phyloP scores from a whole-genome alignment of 371 early-diverging fungal genomes.

The Mucor racemosus region DNA sequence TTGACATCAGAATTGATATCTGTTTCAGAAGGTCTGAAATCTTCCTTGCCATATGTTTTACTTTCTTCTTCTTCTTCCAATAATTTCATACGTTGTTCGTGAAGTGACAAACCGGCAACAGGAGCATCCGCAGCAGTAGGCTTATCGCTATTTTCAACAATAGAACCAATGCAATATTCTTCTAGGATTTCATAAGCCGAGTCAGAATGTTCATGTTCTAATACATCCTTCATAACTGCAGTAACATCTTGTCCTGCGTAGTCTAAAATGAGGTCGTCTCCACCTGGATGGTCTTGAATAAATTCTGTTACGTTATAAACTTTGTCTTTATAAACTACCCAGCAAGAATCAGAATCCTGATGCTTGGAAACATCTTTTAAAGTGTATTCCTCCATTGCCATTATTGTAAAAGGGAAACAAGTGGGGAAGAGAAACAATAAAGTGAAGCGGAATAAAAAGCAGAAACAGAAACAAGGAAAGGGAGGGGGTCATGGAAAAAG shows the following conservation, averaged over 20 bases:
- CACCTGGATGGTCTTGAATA: slow-evolving; percentile 82
- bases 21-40: slow-evolving; percentile 53
- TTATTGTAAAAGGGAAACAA: neutral
- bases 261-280: slow-evolving; percentile 75
- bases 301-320: slow-evolving; percentile 91
- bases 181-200: slow-evolving; percentile 84
- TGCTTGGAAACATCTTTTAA: slow-evolving; percentile 25
- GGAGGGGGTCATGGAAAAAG: neutral
- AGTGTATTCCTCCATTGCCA: slow-evolving; percentile 15
- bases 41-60: slow-evolving; percentile 37
- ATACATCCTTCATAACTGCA: slow-evolving; percentile 72
- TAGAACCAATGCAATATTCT: slow-evolving; percentile 76
- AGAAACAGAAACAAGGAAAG: slow-evolving; percentile 1
- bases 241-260: slow-evolving; percentile 76
- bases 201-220: slow-evolving; percentile 84
- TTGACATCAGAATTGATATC: slow-evolving; percentile 50
- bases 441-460: neutral
- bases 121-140: neutral
- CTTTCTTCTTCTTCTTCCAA: slow-evolving; percentile 45
- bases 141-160: slow-evolving; percentile 37
- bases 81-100: slow-evolving; percentile 35
- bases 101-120: slow-evolving; percentile 14
- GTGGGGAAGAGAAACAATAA: slow-evolving; percentile 4
- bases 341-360: slow-evolving; percentile 46
- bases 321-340: slow-evolving; percentile 73